phyloP scores from a whole-genome alignment of 345 rosid species.

The Noccaea bulbosa region DNA sequence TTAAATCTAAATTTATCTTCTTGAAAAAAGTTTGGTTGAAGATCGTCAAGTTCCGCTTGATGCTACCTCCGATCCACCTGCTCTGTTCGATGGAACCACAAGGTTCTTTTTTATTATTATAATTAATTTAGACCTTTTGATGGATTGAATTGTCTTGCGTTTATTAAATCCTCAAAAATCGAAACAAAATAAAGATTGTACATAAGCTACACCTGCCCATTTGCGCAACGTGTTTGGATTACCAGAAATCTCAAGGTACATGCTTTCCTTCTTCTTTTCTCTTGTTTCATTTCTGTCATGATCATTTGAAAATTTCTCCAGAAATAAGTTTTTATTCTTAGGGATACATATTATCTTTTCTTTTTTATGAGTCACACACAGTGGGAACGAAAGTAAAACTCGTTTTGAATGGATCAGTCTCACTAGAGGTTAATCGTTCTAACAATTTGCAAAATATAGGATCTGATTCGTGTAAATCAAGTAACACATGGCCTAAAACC shows the following conservation, averaged over 20 bases:
- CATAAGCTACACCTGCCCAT: constrained; percentile 72
- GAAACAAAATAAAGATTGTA: constrained; percentile 60
- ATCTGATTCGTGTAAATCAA: too few species aligned
- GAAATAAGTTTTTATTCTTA: too few species aligned
- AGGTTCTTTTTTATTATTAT: constrained; percentile 44
- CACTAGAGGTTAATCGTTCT: too few species aligned
- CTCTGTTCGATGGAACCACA: constrained; percentile 74
- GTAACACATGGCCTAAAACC: too few species aligned
- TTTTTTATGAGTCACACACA: neutral
- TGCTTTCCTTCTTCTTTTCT: neutral
- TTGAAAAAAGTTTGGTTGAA: constrained; percentile 46
- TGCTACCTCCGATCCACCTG: constrained; percentile 65
- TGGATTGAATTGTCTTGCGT: neutral
- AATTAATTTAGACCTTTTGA: neutral
- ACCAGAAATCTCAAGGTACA: constrained; percentile 76
- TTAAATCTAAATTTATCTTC: neutral
- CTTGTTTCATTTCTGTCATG: too few species aligned
- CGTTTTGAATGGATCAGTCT: too few species aligned
- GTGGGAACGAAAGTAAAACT: neutral
- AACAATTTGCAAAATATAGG: too few species aligned
- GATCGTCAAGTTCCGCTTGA: constrained; percentile 52
- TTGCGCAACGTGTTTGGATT: constrained; percentile 85
- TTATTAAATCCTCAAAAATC: neutral
- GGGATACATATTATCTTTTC: neutral
- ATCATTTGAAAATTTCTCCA: neutral